These are phyloP conservation scores for Stylonectria norvegica DNA, from an alignment of 2,329 filamentous ascomycete genomes.

Conservation along the genomic window DNA sequence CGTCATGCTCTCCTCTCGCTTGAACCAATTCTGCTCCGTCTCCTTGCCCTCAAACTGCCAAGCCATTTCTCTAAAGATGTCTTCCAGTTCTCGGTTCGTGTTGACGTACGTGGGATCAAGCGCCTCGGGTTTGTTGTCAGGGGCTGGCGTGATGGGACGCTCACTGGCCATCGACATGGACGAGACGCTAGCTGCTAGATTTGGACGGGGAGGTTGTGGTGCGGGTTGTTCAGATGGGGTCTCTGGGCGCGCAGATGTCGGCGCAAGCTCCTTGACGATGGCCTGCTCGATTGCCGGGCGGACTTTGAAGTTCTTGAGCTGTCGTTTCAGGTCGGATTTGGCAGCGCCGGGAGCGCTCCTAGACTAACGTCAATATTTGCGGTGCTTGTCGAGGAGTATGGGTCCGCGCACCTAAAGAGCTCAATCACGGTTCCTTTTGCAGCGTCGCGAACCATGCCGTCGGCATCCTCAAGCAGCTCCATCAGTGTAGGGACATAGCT, in stretches of 20 bases:
- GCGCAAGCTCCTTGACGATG: constrained; percentile 71
- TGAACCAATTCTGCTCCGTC: constrained; percentile 86
- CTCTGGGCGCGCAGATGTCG: constrained; percentile 44
- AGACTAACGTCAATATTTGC: constrained; percentile 4
- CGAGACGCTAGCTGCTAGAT: constrained; percentile 51
- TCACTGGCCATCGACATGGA: constrained; percentile 43
- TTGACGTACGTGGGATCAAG: constrained; percentile 82
- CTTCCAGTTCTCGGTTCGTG: constrained; percentile 82
- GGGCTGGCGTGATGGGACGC: constrained; percentile 57
- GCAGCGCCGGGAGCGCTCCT: constrained; percentile 76
- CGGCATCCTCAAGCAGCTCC: constrained; percentile 84
- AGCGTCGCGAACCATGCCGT: constrained; percentile 79
- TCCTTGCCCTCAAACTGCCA: constrained; percentile 82
- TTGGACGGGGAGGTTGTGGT: constrained; percentile 39
- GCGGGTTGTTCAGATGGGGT: constrained; percentile 39
- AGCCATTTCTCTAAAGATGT: constrained; percentile 78
- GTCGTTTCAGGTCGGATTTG: constrained; percentile 84
- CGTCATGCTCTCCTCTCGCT: constrained; percentile 74
- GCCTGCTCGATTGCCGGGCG: constrained; percentile 80
- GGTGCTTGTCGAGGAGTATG: not conserved
- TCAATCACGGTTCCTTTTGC: constrained; percentile 83
- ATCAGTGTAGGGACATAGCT: constrained; percentile 79
- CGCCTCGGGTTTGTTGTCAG: constrained; percentile 62
- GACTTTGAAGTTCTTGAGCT: constrained; percentile 79
- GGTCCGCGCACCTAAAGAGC: constrained; percentile 65